Percentiles rank a stretch among this genome's conserved stretches.
phyloP scores from a whole-genome alignment of 208 protist genomes.

The Herpetomonas samuelpessoai region DNA sequence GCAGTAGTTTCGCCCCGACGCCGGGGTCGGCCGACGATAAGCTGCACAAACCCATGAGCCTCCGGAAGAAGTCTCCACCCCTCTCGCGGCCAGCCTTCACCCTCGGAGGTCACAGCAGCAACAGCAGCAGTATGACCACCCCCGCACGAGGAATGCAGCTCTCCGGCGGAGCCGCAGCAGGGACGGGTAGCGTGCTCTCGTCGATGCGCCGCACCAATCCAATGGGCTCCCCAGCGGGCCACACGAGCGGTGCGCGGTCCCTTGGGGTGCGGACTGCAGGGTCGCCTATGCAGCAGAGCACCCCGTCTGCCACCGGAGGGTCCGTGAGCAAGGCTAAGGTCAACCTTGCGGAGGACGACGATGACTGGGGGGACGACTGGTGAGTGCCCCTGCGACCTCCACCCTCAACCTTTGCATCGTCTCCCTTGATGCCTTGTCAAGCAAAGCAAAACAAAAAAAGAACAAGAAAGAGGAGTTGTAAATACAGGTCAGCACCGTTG shows the following conservation, averaged over 20 bases:
- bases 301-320: too few species aligned
- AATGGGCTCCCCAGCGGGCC: background rate
- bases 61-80: slow-evolving; percentile 33
- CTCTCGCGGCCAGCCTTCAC: background rate
- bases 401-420: background rate
- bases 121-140: background rate
- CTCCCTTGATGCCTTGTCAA: background rate
- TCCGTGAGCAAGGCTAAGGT: too few species aligned
- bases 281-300: too few species aligned
- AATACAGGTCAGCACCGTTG: too few species aligned
- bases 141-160: background rate
- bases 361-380: slow-evolving; percentile 65
- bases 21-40: background rate
- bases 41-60: slow-evolving; percentile 13
- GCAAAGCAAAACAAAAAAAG: background rate
- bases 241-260: too few species aligned
- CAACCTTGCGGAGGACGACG: slow-evolving; percentile 34
- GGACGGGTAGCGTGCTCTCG: background rate
- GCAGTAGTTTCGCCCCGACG: background rate
- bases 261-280: too few species aligned
- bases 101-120: background rate
- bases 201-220: slow-evolving; percentile 1
- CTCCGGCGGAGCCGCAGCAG: background rate
- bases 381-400: slow-evolving; percentile 12
- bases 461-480: too few species aligned